Evolutionary conservation across 1,284 basidiomycete genomes (phyloP).

Genomic region (Kalmanozyma brasiliensis): DNA sequence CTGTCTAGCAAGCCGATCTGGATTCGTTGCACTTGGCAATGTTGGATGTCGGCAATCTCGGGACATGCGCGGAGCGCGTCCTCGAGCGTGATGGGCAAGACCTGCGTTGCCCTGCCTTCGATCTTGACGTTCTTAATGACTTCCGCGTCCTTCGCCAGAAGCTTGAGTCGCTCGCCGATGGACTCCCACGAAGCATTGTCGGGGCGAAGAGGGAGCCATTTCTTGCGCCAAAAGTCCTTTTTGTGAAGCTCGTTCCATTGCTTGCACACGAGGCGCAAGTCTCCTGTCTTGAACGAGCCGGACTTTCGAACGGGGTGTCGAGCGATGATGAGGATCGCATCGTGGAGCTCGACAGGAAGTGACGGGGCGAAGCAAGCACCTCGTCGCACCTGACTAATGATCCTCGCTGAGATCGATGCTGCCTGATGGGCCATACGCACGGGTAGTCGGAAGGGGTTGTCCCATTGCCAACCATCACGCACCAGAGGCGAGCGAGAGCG

Average conservation of each 20-base stretch:
- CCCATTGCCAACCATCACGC: conserved; percentile 21
- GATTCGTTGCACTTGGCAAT: neutral
- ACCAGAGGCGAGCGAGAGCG: conserved; percentile 2
- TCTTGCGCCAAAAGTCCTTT: conserved; percentile 14
- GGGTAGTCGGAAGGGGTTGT: conserved; percentile 11
- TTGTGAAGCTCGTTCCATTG: conserved; percentile 10
- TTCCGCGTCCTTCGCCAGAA: conserved; percentile 3
- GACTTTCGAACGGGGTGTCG: neutral
- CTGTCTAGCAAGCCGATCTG: conserved; percentile 17
- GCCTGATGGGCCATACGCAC: neutral
- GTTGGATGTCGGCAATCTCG: neutral
- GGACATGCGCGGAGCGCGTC: conserved; percentile 9
- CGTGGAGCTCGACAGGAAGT: conserved; percentile 7
- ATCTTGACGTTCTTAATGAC: conserved; percentile 26
- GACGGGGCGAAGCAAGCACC: neutral
- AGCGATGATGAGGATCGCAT: neutral
- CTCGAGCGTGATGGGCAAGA: conserved; percentile 9
- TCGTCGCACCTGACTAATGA: neutral
- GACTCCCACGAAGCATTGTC: neutral
- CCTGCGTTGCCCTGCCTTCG: conserved; percentile 10
- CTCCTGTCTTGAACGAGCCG: neutral
- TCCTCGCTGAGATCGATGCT: neutral
- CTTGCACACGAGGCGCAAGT: conserved; percentile 23
- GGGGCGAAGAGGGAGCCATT: conserved; percentile 19
- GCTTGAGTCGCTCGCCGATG: conserved; percentile 8